Evolutionary conservation across 306 rosid species (phyloP).

Genomic region (Castanea sativa): DNA sequence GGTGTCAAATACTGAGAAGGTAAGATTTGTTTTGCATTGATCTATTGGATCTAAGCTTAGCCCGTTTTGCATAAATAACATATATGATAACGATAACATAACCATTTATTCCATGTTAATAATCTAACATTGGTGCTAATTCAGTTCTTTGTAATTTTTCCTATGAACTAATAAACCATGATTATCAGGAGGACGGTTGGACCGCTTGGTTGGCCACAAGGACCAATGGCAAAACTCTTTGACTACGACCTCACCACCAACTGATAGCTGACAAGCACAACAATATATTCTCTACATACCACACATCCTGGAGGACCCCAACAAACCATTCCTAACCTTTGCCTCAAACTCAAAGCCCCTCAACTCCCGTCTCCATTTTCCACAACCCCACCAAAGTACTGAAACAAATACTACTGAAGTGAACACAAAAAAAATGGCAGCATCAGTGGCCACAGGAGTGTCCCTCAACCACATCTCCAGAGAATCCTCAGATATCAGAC

Average conservation of each 20-base stretch:
- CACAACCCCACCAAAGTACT: background rate
- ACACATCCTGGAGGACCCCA: too few species aligned
- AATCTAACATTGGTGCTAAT: too few species aligned
- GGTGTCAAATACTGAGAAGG: too few species aligned
- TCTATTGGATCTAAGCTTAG: fast-evolving
- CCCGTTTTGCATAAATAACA: too few species aligned
- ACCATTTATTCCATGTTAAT: too few species aligned
- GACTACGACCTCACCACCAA: background rate
- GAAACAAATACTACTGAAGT: background rate
- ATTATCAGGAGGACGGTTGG: too few species aligned
- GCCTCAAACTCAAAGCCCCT: too few species aligned
- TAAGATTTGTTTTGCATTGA: too few species aligned
- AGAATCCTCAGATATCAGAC: slow-evolving; percentile 61
- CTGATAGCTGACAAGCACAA: background rate
- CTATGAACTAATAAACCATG: too few species aligned
- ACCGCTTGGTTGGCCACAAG: too few species aligned
- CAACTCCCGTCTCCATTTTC: background rate
- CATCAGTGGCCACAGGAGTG: slow-evolving; percentile 30
- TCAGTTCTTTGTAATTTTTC: too few species aligned
- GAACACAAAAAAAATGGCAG: slow-evolving; percentile 36
- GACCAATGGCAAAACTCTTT: background rate
- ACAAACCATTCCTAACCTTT: background rate
- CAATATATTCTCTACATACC: too few species aligned
- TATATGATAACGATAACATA: fast-evolving
- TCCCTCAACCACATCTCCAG: slow-evolving; percentile 64